Evolutionary conservation across 163 green algal genomes (phyloP).

Genomic region (Prototheca stagnorum): DNA sequence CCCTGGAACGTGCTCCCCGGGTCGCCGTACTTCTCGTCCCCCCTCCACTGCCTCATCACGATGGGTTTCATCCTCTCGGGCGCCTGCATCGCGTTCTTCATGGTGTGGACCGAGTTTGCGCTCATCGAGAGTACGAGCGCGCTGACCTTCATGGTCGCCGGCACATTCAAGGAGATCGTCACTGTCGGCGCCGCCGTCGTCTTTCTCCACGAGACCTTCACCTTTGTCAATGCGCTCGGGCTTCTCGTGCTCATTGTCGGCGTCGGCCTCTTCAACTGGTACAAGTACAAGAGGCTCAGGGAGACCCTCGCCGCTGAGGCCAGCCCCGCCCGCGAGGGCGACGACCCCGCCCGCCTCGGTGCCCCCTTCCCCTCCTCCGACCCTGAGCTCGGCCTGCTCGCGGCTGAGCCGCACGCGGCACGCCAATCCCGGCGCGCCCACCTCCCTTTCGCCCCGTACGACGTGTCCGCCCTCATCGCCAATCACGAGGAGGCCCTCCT

Average conservation of each 20-base stretch:
- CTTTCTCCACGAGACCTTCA: slow-evolving; percentile 54
- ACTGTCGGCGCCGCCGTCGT: slow-evolving; percentile 58
- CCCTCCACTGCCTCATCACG: slow-evolving; percentile 21
- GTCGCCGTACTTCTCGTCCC: slow-evolving; percentile 49
- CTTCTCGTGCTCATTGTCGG: slow-evolving; percentile 58
- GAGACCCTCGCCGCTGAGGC: neutral
- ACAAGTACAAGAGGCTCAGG: slow-evolving; percentile 6
- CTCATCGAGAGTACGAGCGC: slow-evolving; percentile 65
- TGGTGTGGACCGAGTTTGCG: slow-evolving; percentile 54
- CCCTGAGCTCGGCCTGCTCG: neutral
- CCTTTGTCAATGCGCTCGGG: slow-evolving; percentile 50
- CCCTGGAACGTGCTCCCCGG: slow-evolving; percentile 46
- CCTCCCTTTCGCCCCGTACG: neutral
- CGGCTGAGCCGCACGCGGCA: no score
- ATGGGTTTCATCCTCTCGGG: slow-evolving; percentile 34
- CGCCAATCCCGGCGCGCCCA: no score
- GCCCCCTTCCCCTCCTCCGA: no score
- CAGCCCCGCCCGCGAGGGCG: neutral
- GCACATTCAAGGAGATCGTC: slow-evolving; percentile 78
- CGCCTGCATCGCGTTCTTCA: slow-evolving; percentile 58
- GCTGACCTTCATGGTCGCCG: slow-evolving; percentile 83
- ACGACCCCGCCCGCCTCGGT: neutral
- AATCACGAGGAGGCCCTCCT: no score
- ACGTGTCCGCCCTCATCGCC: neutral
- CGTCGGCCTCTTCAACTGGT: slow-evolving; percentile 61